Base-by-base conservation (phyloP, 805 yeast genomes). In the Kazachstania africana region DNA sequence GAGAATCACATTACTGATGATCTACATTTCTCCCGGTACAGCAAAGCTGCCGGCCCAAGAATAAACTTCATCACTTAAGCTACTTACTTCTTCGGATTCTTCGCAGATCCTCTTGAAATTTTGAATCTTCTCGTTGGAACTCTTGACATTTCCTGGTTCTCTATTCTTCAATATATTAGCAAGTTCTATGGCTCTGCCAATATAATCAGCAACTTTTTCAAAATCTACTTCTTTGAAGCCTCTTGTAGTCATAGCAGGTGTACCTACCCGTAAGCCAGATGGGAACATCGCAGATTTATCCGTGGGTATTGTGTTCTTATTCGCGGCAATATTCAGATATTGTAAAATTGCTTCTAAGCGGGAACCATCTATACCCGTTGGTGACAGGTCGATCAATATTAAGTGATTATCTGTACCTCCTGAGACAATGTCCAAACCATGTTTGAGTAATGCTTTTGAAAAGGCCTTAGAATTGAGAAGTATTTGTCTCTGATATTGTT, bases 161-260 rank as follows among this genome's bases (percentile, higher is more conserved):
- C 67, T 59, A 15, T 67, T 45, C 59, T 78, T 78, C 53, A 81
- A 64, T 19, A 62, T 65, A 34, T 68, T 57, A 16, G 94, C 72
- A 45, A 82, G 65, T 32, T 70, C 67, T 36, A 82, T 85, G 23
- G 95, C 94, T 44, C 64, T 60, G 53, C 80, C 81, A 50, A 88
- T 81, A 65, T 70, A 84, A 33, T 66, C 70, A 26, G 87, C 88
- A 35, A 88, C 91, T 54, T 70, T 69, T 40, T 66, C 75, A 53
- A 88, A 88, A 49, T 88, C 97, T 35, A 63, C 69, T 39, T 68
- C 70, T 32, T 72, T 72, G 53, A 88, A 78, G 28, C 95, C 96
- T 66, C 98, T 78, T 32, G 96, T 84, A 35, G 96, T 79, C 97
- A 88, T 88, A 29, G 97, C 97, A 36, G 98, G 98, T 12, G 97